These are phyloP conservation scores for Lojkania enalia DNA, from an alignment of 2,329 filamentous ascomycete species.

Conservation along the genomic window DNA sequence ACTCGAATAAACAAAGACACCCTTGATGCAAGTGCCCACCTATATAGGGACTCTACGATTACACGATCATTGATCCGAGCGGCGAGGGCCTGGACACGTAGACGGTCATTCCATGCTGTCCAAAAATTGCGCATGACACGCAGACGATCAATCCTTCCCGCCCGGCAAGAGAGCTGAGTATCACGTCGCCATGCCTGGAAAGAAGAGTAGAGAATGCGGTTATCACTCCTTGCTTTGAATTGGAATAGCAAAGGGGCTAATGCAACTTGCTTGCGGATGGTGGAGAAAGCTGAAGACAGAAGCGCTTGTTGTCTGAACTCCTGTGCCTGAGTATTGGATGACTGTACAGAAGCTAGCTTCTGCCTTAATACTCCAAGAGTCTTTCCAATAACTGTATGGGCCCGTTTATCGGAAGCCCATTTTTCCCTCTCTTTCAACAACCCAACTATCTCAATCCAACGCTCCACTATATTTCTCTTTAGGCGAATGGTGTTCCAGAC, in stretches of 20 bases:
- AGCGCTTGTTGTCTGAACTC: constrained; percentile 33
- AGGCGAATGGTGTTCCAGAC: constrained; percentile 35
- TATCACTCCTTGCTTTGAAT: constrained; percentile 50
- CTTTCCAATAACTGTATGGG: constrained; percentile 29
- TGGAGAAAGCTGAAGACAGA: constrained; percentile 25
- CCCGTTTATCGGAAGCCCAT: constrained; percentile 25
- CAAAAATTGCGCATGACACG: constrained; percentile 61
- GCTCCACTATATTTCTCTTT: constrained; percentile 28
- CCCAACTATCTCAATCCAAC: constrained; percentile 31
- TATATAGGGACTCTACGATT: constrained; percentile 60
- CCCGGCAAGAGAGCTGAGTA: constrained; percentile 48
- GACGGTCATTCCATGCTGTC: constrained; percentile 64
- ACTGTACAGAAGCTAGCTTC: constrained; percentile 20
- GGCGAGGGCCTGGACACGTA: constrained; percentile 58
- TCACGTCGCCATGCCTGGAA: constrained; percentile 56
- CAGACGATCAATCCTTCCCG: constrained; percentile 54
- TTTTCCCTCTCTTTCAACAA: constrained; percentile 31
- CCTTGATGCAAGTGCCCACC: constrained; percentile 60
- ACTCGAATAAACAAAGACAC: constrained; percentile 47
- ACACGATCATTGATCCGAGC: constrained; percentile 60
- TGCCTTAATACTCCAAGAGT: constrained; percentile 29
- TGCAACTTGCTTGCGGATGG: constrained; percentile 44
- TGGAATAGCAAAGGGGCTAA: constrained; percentile 50
- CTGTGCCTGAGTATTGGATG: constrained; percentile 42
- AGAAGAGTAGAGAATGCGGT: constrained; percentile 50